These are phyloP conservation scores for Cubamyces sp. DNA, from an alignment of 768 basidiomycete species.

Conservation along the genomic window DNA sequence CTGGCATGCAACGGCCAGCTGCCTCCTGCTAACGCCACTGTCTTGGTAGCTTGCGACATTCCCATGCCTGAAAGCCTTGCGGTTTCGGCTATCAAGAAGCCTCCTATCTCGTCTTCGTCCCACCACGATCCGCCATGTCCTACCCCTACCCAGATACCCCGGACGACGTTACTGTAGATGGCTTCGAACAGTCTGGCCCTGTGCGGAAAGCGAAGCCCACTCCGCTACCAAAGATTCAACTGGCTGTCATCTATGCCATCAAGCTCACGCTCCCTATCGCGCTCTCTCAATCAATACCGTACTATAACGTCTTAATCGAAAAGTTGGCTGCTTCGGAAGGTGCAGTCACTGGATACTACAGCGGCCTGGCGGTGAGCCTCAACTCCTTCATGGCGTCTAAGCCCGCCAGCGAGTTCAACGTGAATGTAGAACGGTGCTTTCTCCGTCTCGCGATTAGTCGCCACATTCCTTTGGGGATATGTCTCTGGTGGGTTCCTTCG, in stretches of 20 bases:
- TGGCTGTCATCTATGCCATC: conserved; percentile 57
- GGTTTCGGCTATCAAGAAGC: too few species aligned
- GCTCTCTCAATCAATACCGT: conserved; percentile 64
- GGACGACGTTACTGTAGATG: too few species aligned
- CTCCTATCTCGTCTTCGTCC: too few species aligned
- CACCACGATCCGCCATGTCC: too few species aligned
- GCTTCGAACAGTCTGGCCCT: too few species aligned
- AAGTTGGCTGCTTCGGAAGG: conserved; percentile 56
- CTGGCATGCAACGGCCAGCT: too few species aligned
- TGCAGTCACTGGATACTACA: conserved; percentile 67
- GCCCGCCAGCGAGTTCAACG: too few species aligned
- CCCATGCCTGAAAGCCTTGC: too few species aligned
- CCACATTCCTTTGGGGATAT: conserved; percentile 64
- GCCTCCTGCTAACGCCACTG: too few species aligned
- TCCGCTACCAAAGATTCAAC: conserved; percentile 56
- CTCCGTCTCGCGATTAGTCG: conserved; percentile 56
- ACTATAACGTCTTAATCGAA: conserved; percentile 66
- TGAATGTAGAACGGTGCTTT: conserved; percentile 57
- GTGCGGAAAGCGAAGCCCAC: conserved; percentile 29
- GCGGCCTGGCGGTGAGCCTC: conserved; percentile 59
- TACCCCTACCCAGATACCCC: too few species aligned
- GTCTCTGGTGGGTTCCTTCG: conserved; percentile 42
- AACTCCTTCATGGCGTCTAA: neutral
- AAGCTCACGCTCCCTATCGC: conserved; percentile 61
- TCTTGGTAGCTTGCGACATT: too few species aligned